Conservation (phyloP, 441 rosid species). For the Bocquillonia castaneifolia region DNA sequence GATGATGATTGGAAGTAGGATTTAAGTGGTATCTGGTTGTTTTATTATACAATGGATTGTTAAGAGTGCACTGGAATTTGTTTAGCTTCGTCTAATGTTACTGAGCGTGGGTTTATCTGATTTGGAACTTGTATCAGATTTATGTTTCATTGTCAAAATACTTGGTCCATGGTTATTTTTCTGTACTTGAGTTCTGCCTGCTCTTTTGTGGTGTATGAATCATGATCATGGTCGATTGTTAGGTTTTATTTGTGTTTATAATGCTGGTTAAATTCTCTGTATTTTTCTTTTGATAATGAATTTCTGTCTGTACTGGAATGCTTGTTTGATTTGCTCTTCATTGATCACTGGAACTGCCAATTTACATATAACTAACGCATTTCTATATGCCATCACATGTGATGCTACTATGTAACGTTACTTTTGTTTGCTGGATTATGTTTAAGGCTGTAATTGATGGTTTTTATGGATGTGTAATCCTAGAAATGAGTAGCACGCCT, state of each 20-base stretch:
- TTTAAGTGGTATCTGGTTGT: neutral
- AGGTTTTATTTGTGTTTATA: no score
- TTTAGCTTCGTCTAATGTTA: neutral
- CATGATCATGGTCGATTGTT: neutral
- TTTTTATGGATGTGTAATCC: constrained; percentile 34
- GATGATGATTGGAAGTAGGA: neutral
- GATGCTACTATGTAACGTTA: constrained; percentile 37
- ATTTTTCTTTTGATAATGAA: no score
- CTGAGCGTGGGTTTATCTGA: neutral
- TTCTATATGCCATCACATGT: no score
- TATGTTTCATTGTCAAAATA: neutral
- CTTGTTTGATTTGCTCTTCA: neutral
- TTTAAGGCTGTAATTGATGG: constrained; percentile 76
- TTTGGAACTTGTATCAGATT: neutral
- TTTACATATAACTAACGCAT: no score
- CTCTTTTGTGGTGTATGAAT: neutral
- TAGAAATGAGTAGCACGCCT: neutral
- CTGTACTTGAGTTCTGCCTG: neutral
- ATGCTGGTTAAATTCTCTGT: no score
- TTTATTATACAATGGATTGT: neutral
- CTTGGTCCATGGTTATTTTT: neutral
- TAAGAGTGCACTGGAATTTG: neutral
- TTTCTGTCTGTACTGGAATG: neutral
- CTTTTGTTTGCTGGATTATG: constrained; percentile 74
- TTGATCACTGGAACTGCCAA: neutral